These are phyloP conservation scores for Ascoidea rubescens DNA, from an alignment of 805 yeast species.

Conservation along the genomic window DNA sequence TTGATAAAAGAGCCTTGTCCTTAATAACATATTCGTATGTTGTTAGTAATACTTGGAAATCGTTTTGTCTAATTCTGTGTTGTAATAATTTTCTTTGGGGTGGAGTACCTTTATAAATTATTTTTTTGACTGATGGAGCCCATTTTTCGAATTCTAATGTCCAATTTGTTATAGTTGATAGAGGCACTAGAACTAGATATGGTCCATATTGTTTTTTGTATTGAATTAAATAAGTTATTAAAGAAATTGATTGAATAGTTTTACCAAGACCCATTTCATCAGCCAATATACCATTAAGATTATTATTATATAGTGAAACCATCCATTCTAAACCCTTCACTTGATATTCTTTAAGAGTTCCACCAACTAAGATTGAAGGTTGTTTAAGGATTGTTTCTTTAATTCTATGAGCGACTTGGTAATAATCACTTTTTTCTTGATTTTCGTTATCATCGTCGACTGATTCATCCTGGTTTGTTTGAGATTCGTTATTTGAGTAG, in stretches of 20 bases:
- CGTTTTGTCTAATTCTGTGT: constrained; percentile 48
- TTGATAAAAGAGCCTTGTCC: constrained; percentile 57
- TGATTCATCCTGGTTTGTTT: constrained; percentile 19
- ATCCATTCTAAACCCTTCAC: constrained; percentile 96
- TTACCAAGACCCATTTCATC: constrained; percentile 99
- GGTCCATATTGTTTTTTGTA: constrained; percentile 52
- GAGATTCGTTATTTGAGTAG: constrained; percentile 8
- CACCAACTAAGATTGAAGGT: constrained; percentile 62
- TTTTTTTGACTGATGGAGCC: constrained; percentile 68
- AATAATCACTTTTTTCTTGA: constrained; percentile 60
- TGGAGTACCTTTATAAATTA: constrained; percentile 70
- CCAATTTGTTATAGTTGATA: constrained; percentile 80
- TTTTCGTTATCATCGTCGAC: constrained; percentile 34
- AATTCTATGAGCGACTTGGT: constrained; percentile 67
- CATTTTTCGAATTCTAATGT: constrained; percentile 74
- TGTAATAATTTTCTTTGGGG: constrained; percentile 55
- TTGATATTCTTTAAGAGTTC: constrained; percentile 71
- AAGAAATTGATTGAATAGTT: constrained; percentile 73
- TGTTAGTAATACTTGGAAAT: constrained; percentile 64
- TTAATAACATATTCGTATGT: constrained; percentile 73
- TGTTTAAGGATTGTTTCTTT: constrained; percentile 55
- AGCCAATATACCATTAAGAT: constrained; percentile 89
- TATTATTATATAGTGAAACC: constrained; percentile 90
- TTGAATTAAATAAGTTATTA: constrained; percentile 59
- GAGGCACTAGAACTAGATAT: constrained; percentile 68